Evolutionary conservation across 805 yeast species (phyloP), one percentile per base, ranked within the genome.

Genomic region (Ogataea parapolymorpha): DNA sequence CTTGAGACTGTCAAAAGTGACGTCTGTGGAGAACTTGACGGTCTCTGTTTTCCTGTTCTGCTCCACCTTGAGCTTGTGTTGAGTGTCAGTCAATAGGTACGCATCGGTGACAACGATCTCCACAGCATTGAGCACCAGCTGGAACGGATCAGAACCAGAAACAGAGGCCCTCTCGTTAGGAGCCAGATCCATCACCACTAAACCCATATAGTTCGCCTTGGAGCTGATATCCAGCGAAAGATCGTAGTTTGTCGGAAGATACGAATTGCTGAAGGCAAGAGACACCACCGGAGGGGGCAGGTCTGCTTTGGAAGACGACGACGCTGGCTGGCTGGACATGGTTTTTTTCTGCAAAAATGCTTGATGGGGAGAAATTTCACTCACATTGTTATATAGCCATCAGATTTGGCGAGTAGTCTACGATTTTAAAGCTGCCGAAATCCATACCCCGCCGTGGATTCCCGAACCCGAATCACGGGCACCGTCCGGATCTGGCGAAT

Each of bases 171-270:
- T 47, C 6, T 41, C 27, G 39, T 68, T 71, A 14, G 45, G 34
- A 0, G 26, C 48, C 43, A 69, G 50, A 3, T 65, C 59, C 18
- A 73, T 58, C n/a, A 50, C 37, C 4, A 67, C 56, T 13, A 52
- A 46, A 22, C 78, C 79, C 5, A 55, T 46, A 48, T 70, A 75
- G 50, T 74, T 75, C 23, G 78, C 74, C 54, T 70, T 74, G 6
- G 53, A 23, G 44, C 58, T 55, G 27, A 75, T 48, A 16, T 49
- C 54, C 12, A 74, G 40, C 3, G 51, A 42, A 26, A 74, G 56
- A 13, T 57, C 62, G 50, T 75, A 75, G 9, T 51, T 46, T 10
- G 45, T 30, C 6, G 80, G 79, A 5, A 66, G 38, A 36, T 49
- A 62, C 27, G 39, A 45, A 49, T 71, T 71, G 22, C 56, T 35